These are phyloP conservation scores for Podaxis rugospora DNA, from an alignment of 768 basidiomycete genomes.

Conservation along the genomic window DNA sequence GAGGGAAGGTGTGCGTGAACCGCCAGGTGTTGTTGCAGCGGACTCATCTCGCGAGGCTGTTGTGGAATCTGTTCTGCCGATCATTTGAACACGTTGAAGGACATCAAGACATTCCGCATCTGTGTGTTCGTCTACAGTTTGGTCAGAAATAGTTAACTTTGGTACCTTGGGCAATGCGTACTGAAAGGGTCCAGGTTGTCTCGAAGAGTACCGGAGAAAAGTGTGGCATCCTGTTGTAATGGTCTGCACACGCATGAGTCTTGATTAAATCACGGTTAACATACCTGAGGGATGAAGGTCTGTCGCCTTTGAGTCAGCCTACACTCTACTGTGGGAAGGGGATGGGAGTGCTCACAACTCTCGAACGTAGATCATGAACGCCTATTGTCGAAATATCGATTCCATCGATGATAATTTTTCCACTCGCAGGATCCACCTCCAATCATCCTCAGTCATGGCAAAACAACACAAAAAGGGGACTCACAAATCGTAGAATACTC, in stretches of 20 bases:
- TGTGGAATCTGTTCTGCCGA: conserved; percentile 37
- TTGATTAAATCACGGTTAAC: background rate
- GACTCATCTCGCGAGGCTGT: conserved; percentile 53
- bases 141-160: background rate
- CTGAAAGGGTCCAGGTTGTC: conserved; percentile 76
- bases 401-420: conserved; percentile 80
- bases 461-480: conserved; percentile 19
- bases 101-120: conserved; percentile 81
- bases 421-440: conserved; percentile 70
- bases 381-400: conserved; percentile 87
- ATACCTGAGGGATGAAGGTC: conserved; percentile 74
- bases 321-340: background rate
- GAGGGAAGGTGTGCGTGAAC: conserved; percentile 40
- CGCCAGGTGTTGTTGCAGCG: conserved; percentile 39
- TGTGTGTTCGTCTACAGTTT: conserved; percentile 58
- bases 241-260: background rate
- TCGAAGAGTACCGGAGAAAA: conserved; percentile 77
- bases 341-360: conserved; percentile 43
- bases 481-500: conserved; percentile 78
- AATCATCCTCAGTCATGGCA: background rate
- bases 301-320: conserved; percentile 19
- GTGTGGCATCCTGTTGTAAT: conserved; percentile 48
- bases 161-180: conserved; percentile 20
- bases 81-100: conserved; percentile 76
- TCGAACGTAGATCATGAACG: conserved; percentile 75